Conservation (phyloP, 306 rosid genomes). For the Hylodesmum podocarpum region DNA sequence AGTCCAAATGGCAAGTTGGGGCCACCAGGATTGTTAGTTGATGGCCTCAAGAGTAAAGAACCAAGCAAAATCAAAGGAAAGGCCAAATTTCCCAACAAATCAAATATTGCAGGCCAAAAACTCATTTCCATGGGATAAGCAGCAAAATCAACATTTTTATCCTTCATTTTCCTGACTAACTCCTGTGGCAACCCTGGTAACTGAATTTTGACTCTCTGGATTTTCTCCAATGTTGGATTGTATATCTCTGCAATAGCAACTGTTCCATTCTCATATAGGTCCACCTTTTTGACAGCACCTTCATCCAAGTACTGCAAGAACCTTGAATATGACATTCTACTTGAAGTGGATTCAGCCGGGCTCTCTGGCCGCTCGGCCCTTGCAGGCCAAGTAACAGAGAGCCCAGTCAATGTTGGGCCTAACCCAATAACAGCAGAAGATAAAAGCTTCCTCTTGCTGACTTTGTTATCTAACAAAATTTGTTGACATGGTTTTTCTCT, state of each 20-base stretch:
- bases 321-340: conserved; percentile 64
- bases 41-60: conserved; percentile 44
- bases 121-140: conserved; percentile 56
- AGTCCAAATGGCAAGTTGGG: conserved; percentile 80
- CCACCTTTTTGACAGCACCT: conserved; percentile 67
- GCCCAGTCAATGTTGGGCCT: conserved; percentile 32
- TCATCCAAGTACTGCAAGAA: conserved; percentile 70
- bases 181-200: conserved; percentile 65
- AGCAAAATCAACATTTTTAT: conserved; percentile 63
- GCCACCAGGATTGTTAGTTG: conserved; percentile 59
- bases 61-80: conserved; percentile 70
- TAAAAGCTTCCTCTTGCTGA: conserved; percentile 47
- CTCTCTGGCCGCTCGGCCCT: conserved; percentile 64
- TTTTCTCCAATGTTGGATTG: conserved; percentile 53
- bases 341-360: conserved; percentile 56
- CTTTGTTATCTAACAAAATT: conserved; percentile 29
- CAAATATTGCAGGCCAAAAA: conserved; percentile 47
- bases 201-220: conserved; percentile 73
- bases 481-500: conserved; percentile 40
- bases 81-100: conserved; percentile 62
- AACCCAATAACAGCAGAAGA: conserved; percentile 40
- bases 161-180: conserved; percentile 59
- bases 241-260: conserved; percentile 73
- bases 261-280: conserved; percentile 67
- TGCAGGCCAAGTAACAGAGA: conserved; percentile 43